Evolutionary conservation across 352 stramenopile species (phyloP).

Genomic region (Pelagophyceae sp.): DNA sequence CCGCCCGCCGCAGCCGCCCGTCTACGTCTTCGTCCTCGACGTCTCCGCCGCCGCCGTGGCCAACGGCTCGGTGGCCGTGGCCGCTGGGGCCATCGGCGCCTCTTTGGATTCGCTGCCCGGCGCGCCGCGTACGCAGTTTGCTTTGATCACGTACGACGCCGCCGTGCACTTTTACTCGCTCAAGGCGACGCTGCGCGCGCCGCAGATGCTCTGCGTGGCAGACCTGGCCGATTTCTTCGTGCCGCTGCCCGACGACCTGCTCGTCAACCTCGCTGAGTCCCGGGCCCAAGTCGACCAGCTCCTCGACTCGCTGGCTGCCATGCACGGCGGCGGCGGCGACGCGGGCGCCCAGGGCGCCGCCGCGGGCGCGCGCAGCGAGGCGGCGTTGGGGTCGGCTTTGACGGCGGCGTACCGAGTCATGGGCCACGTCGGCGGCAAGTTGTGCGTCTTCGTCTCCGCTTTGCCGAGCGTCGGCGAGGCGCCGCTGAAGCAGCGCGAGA

Average conservation of each 20-base stretch:
- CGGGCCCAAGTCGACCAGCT: conserved; percentile 84
- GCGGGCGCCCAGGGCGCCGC: background rate
- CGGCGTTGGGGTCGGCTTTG: conserved; percentile 68
- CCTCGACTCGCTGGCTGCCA: conserved; percentile 81
- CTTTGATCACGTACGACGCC: conserved; percentile 74
- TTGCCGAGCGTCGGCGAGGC: conserved; percentile 65
- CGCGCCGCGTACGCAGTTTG: conserved; percentile 55
- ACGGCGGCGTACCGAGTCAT: conserved; percentile 94
- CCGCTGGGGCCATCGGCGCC: conserved; percentile 52
- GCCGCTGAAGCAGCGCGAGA: conserved; percentile 63
- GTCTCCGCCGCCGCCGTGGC: conserved; percentile 57
- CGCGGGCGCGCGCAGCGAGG: conserved; percentile 32
- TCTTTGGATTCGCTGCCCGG: conserved; percentile 64
- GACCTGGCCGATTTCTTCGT: conserved; percentile 78
- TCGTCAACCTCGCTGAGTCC: conserved; percentile 93
- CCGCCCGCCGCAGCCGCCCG: conserved; percentile 57
- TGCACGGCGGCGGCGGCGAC: conserved; percentile 34
- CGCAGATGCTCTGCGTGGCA: conserved; percentile 67
- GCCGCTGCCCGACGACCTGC: conserved; percentile 77
- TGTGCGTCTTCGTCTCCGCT: conserved; percentile 59
- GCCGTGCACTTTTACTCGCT: conserved; percentile 78
- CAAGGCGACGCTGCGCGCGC: conserved; percentile 43
- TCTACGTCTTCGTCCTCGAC: conserved; percentile 76
- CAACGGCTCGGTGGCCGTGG: conserved; percentile 58
- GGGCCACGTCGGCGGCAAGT: conserved; percentile 75